Evolutionary conservation across 2,329 filamentous ascomycete genomes (phyloP), one percentile per base, ranked within the genome.

Genomic region (Colletotrichum incanum): DNA sequence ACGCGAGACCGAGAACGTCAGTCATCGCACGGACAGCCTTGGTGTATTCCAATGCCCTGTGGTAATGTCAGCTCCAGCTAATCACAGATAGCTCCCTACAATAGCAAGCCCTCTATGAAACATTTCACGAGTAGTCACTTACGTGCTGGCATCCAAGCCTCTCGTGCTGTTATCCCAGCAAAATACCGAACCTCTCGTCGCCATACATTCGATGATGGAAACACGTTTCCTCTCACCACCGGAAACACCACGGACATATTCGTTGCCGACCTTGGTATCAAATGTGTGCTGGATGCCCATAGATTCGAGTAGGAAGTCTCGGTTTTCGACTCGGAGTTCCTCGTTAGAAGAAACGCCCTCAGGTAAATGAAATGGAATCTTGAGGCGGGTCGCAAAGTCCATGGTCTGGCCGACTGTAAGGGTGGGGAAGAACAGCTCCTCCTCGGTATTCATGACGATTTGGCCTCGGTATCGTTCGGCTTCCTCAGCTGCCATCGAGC

Each of bases 381-480:
- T 92, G 71, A 91, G 82, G 1, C 85, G 83, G 0, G 90, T 90
- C 0, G 93, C 93, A 79, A 95, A 95, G 55, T 89, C 86, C 45
- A 95, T 85, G 0, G 93, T 95, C 76, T 93, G 87, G 5, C 89
- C 88, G 2, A 95, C 93, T 0, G 91, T 93, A 8, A 95, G 82
- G 0, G 91, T 88, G 0, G 93, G 91, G 73, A 93, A 94, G 76
- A 86, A 85, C 3, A 86, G 67, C 72, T 87, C 91, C 77, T 94
- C 93, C 2, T 93, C 91, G 26, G 91, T 93, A 80, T 94, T 94
- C 72, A 94, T 86, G 49, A 93, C 86, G 60, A 92, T 90, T 74
- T 92, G 88, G 2, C 88, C 86, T 1, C 85, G 82, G 75, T 89
- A 91, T 14, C 79, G 83, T 78, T 87, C 83, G 50, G 83, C 75